A percentile compares a stretch with the other conserved stretches of the same genome.
Conservation (phyloP, 1,284 basidiomycete genomes). For the Filobasidium uniguttulatum region DNA sequence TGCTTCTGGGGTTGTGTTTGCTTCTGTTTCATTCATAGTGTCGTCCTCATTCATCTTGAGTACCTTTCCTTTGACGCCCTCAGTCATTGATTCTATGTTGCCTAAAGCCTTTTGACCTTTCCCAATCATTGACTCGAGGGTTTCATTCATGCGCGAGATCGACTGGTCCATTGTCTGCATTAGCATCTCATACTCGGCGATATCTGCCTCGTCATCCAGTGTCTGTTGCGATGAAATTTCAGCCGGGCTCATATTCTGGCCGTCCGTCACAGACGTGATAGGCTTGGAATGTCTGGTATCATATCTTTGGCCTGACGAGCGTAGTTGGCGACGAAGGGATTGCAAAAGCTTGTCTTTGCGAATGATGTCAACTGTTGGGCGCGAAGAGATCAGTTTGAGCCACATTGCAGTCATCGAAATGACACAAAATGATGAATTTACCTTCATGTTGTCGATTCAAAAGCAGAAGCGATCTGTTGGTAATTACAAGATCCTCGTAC, state of each 20-base stretch:
- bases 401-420: not conserved
- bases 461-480: not conserved
- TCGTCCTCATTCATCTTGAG: not conserved
- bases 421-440: not conserved
- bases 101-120: not conserved
- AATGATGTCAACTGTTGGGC: not conserved
- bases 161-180: not conserved
- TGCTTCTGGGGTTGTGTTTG: too few relatives aligned
- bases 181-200: not conserved
- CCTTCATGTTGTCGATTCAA: slow-evolving; percentile 1
- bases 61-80: not conserved
- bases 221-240: not conserved
- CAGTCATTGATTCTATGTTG: not conserved
- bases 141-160: not conserved
- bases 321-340: not conserved
- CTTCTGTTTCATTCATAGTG: not conserved
- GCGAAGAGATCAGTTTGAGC: not conserved
- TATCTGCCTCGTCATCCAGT: not conserved
- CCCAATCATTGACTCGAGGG: not conserved
- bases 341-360: not conserved
- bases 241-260: too few relatives aligned
- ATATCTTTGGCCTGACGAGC: not conserved
- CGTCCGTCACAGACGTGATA: too few relatives aligned
- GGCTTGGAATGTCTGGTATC: not conserved
- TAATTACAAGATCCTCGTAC: slow-evolving; percentile 1